A percentile compares a stretch with the other conserved stretches of the same genome.
phyloP scores from a whole-genome alignment of 371 early-diverging fungal species.

The Ordospora pajunii region DNA sequence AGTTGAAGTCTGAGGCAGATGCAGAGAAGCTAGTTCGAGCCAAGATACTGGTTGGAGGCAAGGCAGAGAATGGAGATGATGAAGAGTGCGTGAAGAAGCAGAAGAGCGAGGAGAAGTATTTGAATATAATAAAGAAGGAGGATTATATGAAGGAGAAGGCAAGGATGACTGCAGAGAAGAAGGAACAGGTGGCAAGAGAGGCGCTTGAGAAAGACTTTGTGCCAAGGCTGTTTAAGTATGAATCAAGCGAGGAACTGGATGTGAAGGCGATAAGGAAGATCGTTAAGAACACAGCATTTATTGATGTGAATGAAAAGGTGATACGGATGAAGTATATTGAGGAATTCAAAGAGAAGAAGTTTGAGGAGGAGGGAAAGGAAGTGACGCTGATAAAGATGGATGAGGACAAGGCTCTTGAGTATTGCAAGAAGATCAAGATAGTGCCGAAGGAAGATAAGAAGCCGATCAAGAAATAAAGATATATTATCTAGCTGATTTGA shows the following conservation, averaged over 20 bases:
- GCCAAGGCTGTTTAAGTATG: slow-evolving; percentile 48
- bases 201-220: slow-evolving; percentile 40
- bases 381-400: slow-evolving; percentile 29
- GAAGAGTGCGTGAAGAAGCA: slow-evolving; percentile 13
- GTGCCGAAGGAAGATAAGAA: slow-evolving; percentile 15
- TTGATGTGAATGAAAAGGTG: slow-evolving; percentile 50
- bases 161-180: slow-evolving; percentile 27
- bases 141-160: slow-evolving; percentile 34
- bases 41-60: slow-evolving; percentile 9
- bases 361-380: slow-evolving; percentile 25
- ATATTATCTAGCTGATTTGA: neutral
- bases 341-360: slow-evolving; percentile 45
- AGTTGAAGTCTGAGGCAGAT: slow-evolving; percentile 49
- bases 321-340: slow-evolving; percentile 53
- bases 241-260: slow-evolving; percentile 20
- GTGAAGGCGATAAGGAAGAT: slow-evolving; percentile 45
- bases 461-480: slow-evolving; percentile 31
- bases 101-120: slow-evolving; percentile 14
- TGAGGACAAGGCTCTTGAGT: slow-evolving; percentile 46
- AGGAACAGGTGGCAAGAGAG: slow-evolving; percentile 27
- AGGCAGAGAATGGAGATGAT: neutral
- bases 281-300: slow-evolving; percentile 51
- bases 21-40: slow-evolving; percentile 19
- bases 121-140: slow-evolving; percentile 15
- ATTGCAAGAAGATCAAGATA: slow-evolving; percentile 38